These are phyloP conservation scores for Penicillium malachiteum DNA, from an alignment of 495 filamentous ascomycete genomes.

Conservation along the genomic window DNA sequence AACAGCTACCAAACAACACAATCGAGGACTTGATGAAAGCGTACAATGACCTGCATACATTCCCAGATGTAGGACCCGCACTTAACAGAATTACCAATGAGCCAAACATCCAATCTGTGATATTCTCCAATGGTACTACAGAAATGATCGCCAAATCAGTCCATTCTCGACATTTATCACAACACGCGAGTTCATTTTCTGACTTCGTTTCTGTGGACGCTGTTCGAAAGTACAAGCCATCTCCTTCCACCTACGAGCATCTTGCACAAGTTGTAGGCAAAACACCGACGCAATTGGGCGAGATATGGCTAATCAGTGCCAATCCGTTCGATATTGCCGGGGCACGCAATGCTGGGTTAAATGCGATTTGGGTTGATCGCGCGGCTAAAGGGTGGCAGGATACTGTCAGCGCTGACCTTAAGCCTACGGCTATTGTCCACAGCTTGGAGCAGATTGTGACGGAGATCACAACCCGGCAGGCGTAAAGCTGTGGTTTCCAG, in stretches of 20 bases:
- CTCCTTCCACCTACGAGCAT: conserved; percentile 60
- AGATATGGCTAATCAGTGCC: conserved; percentile 71
- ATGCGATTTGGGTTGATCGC: conserved; percentile 70
- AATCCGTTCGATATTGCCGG: conserved; percentile 80
- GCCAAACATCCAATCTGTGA: conserved; percentile 49
- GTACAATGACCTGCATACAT: conserved; percentile 71
- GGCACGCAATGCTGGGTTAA: conserved; percentile 46
- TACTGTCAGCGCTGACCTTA: conserved; percentile 22
- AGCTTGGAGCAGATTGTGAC: conserved; percentile 31
- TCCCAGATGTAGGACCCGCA: conserved; percentile 61
- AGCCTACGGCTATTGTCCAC: conserved; percentile 30
- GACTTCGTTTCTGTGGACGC: conserved; percentile 63
- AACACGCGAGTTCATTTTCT: conserved; percentile 49
- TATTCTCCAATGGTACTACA: conserved; percentile 75
- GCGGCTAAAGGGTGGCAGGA: conserved; percentile 44
- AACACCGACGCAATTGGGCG: conserved; percentile 37
- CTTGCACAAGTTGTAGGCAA: conserved; percentile 55
- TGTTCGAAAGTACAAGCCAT: conserved; percentile 65
- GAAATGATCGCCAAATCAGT: conserved; percentile 64
- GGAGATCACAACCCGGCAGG: conserved; percentile 16
- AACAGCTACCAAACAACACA: conserved; percentile 39
- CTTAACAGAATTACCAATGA: conserved; percentile 44
- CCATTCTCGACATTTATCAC: conserved; percentile 54
- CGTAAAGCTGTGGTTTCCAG: too few relatives aligned
- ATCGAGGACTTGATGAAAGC: conserved; percentile 55